Percentiles rank a stretch among this genome's conserved stretches.
Conservation (phyloP, 495 filamentous ascomycete species). For the Hypoxylon subgilvum region DNA sequence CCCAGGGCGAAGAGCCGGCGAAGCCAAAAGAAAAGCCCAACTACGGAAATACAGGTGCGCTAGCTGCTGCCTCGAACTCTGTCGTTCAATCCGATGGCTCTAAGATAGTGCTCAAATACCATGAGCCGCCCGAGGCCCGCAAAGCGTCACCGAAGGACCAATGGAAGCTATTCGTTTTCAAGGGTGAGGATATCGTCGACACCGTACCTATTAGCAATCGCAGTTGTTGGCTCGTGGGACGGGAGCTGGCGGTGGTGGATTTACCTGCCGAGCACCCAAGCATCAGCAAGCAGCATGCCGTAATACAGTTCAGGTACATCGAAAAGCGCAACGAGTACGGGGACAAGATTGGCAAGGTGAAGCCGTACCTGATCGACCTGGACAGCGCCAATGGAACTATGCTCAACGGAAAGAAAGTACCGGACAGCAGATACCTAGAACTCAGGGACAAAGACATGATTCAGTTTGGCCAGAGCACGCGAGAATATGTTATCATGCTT, state of each 20-base stretch:
- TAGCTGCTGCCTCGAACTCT: conserved; percentile 89
- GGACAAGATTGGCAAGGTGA: conserved; percentile 78
- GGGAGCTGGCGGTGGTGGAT: conserved; percentile 81
- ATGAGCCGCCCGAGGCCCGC: conserved; percentile 91
- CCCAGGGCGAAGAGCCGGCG: conserved; percentile 54
- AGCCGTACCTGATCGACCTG: conserved; percentile 89
- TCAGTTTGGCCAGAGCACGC: conserved; percentile 81
- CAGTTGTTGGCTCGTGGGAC: conserved; percentile 89
- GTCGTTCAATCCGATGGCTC: conserved; percentile 69
- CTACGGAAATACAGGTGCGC: conserved; percentile 75
- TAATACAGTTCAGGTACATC: conserved; percentile 87
- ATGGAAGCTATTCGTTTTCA: conserved; percentile 95
- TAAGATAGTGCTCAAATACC: conserved; percentile 85
- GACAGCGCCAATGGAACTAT: conserved; percentile 91
- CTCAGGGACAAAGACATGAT: conserved; percentile 86
- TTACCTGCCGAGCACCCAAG: conserved; percentile 87
- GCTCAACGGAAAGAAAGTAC: conserved; percentile 76
- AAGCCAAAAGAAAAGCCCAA: conserved; percentile 88
- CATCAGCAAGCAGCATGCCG: conserved; percentile 92
- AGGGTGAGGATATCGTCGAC: conserved; percentile 76
- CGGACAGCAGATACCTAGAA: conserved; percentile 81
- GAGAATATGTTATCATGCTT: conserved; percentile 87
- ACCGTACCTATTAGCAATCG: conserved; percentile 75
- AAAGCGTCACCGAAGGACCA: conserved; percentile 77
- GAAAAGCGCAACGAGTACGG: conserved; percentile 85